A percentile compares a stretch with the other conserved stretches of the same genome.
Conservation (phyloP, 1,284 basidiomycete genomes). For the Tylopilus orsonianus region DNA sequence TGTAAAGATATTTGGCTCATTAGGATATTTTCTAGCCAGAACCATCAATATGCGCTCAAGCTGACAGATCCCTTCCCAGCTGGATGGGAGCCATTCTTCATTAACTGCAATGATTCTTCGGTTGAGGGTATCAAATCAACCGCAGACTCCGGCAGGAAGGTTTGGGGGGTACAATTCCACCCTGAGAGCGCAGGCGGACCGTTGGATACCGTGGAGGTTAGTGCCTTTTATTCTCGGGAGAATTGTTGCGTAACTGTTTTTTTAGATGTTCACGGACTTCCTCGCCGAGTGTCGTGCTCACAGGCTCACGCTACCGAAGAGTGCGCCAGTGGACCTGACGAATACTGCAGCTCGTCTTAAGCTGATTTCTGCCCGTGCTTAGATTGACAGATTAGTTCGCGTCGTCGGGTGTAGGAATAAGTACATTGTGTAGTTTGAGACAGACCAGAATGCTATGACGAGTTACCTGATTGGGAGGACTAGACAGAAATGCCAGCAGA, state of each 20-base stretch:
- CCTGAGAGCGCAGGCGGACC: constrained; percentile 93
- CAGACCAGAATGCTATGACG: too few species aligned
- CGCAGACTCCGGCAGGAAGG: constrained; percentile 76
- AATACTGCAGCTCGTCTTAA: constrained; percentile 3
- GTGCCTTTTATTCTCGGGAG: constrained; percentile 15
- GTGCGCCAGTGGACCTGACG: constrained; percentile 7
- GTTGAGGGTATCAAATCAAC: constrained; percentile 98
- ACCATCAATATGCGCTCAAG: constrained; percentile 94
- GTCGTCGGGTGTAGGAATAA: constrained; percentile 22
- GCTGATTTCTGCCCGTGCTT: constrained; percentile 24
- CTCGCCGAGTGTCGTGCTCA: constrained; percentile 72
- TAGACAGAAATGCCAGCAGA: too few species aligned
- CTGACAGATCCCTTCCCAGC: constrained; percentile 90
- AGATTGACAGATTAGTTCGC: background rate
- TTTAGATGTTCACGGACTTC: constrained; percentile 91
- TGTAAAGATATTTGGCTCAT: constrained; percentile 10
- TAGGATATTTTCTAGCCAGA: constrained; percentile 58
- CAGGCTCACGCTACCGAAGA: constrained; percentile 39
- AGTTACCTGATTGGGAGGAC: constrained; percentile 18
- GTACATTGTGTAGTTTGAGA: background rate
- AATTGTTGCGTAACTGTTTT: constrained; percentile 3
- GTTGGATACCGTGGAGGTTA: constrained; percentile 88
- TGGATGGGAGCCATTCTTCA: constrained; percentile 97
- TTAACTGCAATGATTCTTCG: constrained; percentile 96
- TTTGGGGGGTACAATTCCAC: constrained; percentile 98